phyloP scores from a whole-genome alignment of 305 asterid species.

The Fraxinus sp. region DNA sequence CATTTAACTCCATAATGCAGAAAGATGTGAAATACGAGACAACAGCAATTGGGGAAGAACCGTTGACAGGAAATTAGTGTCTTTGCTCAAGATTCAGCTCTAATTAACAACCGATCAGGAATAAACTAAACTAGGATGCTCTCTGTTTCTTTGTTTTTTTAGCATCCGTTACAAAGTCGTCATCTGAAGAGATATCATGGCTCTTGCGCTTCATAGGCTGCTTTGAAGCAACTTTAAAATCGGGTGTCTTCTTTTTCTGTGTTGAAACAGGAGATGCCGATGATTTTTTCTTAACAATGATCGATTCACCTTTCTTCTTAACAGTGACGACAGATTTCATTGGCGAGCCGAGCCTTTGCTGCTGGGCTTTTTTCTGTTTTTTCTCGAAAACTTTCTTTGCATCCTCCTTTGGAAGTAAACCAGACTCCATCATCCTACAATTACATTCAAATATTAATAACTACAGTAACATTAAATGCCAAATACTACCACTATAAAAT shows the following conservation, averaged over 20 bases:
- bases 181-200: conserved; percentile 42
- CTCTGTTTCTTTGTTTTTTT: conserved; percentile 47
- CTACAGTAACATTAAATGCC: not conserved
- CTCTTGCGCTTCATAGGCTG: conserved; percentile 54
- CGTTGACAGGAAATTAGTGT: not conserved
- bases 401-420: conserved; percentile 66
- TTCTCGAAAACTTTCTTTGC: conserved; percentile 66
- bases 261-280: conserved; percentile 31
- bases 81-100: not conserved
- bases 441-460: not conserved
- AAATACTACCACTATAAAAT: not conserved
- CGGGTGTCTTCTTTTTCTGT: conserved; percentile 49
- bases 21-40: not conserved
- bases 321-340: conserved; percentile 57
- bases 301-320: conserved; percentile 38
- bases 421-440: conserved; percentile 89
- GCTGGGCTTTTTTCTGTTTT: conserved; percentile 52
- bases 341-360: conserved; percentile 64
- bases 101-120: not conserved
- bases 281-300: conserved; percentile 40
- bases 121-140: conserved; percentile 28
- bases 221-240: conserved; percentile 37
- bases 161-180: conserved; percentile 43
- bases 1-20: not conserved
- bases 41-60: not conserved